These are phyloP conservation scores for Ceriops tagal DNA, from an alignment of 345 rosid species.

Conservation along the genomic window DNA sequence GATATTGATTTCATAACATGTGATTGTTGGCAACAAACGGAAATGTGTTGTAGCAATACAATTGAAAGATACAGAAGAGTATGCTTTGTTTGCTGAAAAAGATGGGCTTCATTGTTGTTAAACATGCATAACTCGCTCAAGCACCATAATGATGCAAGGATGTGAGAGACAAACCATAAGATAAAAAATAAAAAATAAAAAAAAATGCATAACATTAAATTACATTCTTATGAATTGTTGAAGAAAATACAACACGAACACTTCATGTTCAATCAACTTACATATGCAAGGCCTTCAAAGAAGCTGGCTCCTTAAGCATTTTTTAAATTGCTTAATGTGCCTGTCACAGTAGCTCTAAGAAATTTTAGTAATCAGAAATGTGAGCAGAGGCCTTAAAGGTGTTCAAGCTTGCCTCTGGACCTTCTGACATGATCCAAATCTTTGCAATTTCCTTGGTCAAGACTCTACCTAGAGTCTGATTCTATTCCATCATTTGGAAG, in stretches of 20 bases:
- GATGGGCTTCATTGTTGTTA: too few species aligned
- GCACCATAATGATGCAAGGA: too few species aligned
- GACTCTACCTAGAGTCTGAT: not conserved
- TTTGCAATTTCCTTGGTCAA: not conserved
- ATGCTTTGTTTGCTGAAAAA: too few species aligned
- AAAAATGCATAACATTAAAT: not conserved
- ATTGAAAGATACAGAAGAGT: too few species aligned
- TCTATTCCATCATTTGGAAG: not conserved
- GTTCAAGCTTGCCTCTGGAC: not conserved
- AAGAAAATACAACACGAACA: not conserved
- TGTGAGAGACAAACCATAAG: too few species aligned
- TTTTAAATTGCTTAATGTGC: slow-evolving; percentile 1
- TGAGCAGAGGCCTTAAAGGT: not conserved
- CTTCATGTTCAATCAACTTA: not conserved
- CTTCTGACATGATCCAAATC: not conserved
- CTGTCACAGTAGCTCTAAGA: not conserved
- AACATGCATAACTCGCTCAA: too few species aligned
- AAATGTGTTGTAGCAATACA: too few species aligned
- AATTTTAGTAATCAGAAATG: not conserved
- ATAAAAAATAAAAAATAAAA: too few species aligned
- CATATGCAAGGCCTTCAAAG: not conserved
- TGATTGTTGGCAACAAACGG: too few species aligned
- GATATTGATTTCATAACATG: too few species aligned
- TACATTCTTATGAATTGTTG: too few species aligned
- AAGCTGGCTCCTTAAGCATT: not conserved